These are phyloP conservation scores for Xylaria sp. DNA, from an alignment of 2,329 filamentous ascomycete genomes.

Conservation along the genomic window DNA sequence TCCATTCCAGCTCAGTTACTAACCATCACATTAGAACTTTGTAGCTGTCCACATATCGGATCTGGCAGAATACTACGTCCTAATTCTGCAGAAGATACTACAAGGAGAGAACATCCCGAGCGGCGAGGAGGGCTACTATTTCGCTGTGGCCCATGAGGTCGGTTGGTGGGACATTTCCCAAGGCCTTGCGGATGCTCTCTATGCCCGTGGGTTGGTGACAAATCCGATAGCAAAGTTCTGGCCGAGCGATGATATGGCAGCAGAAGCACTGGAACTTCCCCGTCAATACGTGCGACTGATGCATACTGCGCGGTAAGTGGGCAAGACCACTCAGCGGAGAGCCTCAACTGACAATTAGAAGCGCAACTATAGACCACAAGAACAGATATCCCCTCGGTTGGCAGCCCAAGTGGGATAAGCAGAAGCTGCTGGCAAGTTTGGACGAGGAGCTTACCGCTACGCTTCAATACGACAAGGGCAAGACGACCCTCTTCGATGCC, in stretches of 20 bases:
- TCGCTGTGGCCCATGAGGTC: conserved; percentile 46
- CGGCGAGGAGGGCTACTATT: conserved; percentile 52
- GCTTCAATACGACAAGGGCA: conserved; percentile 41
- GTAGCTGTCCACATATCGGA: conserved; percentile 49
- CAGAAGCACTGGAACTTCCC: conserved; percentile 50
- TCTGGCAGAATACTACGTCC: conserved; percentile 47
- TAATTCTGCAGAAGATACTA: conserved; percentile 48
- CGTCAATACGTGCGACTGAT: conserved; percentile 43
- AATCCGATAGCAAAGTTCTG: conserved; percentile 45
- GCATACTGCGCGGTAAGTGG: conserved; percentile 45
- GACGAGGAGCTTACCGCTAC: conserved; percentile 46
- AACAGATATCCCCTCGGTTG: conserved; percentile 45
- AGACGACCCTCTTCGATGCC: conserved; percentile 37
- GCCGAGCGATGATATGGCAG: conserved; percentile 50
- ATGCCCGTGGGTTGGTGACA: conserved; percentile 48
- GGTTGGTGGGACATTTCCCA: conserved; percentile 50
- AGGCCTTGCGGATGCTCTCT: conserved; percentile 43
- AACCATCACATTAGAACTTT: conserved; percentile 36
- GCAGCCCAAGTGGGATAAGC: conserved; percentile 47
- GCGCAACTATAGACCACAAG: conserved; percentile 38
- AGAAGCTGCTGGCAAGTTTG: conserved; percentile 43
- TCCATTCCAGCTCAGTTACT: background rate
- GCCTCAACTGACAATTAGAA: conserved; percentile 17
- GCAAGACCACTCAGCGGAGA: conserved; percentile 1
- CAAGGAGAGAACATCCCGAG: conserved; percentile 45